Evolutionary conservation across 2,329 filamentous ascomycete genomes (phyloP), one percentile per base, ranked within the genome.

Genomic region (Microsporum audouinii): DNA sequence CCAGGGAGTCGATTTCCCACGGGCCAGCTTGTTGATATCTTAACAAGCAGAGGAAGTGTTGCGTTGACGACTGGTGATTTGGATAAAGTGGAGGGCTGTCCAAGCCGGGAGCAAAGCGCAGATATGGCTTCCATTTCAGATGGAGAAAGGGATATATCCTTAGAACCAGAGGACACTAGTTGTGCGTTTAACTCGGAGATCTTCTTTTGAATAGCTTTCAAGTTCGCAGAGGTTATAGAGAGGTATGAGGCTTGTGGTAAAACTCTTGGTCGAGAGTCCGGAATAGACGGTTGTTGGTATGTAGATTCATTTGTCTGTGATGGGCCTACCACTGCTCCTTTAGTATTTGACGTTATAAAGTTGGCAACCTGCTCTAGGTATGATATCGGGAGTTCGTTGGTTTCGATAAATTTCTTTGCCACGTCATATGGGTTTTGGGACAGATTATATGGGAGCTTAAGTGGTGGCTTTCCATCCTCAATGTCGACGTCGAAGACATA

Each of bases 401-500:
- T 86, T 67, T 87, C 83, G 56, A 97, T 86, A 67, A 97, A 99
- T 70, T 90, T 96, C 39, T 88, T 89, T 0, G 94, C 92, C 1
- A 88, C 87, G 67, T 96, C 89, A 72, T 95, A 97, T 0, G 91
- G 89, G 67, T 96, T 96, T 71, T 96, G 88, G 0, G 88, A 90
- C 10, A 92, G 80, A 71, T 97, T 96, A 75, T 88, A 97, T 0
- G 92, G 91, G n/a, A 97, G 80, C 73, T 96, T 96, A 53, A 97
- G 79, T 0, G 92, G 85, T 10, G 92, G 91, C 70, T 95, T 92
- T 59, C 91, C 92, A 69, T 96, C 92, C 71, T 96, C 89, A 64
- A 96, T 95, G 68, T 96, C 91, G 31, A 96, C 91, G 70, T 96
- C 91, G 67, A 97, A 97, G 6, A 99, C 91, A 69, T 88, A 96